Evolutionary conservation across 2,329 filamentous ascomycete species (phyloP).

Genomic region (Aspergillus glaucus): DNA sequence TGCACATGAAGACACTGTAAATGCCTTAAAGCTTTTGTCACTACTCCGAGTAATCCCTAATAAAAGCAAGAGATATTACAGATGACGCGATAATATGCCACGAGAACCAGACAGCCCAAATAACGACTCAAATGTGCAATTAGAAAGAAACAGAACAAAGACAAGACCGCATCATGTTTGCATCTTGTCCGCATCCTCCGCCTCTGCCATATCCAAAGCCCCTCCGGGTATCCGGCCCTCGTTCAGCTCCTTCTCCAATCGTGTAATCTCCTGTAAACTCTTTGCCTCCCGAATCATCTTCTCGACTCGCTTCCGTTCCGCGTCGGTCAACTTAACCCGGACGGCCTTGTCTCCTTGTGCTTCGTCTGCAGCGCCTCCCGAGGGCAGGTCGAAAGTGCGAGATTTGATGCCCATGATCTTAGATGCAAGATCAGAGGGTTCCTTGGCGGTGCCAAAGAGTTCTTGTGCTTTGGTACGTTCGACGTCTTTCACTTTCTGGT

Average conservation of each 20-base stretch:
- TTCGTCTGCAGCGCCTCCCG: slow-evolving; percentile 32
- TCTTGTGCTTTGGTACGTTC: slow-evolving; percentile 71
- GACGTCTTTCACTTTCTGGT: slow-evolving; percentile 78
- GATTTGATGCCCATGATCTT: slow-evolving; percentile 85
- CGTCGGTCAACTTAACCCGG: slow-evolving; percentile 76
- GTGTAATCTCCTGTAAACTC: slow-evolving; percentile 82
- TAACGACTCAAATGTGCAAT: neutral
- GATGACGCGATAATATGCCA: neutral
- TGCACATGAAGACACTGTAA: too few relatives aligned
- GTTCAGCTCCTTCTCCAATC: slow-evolving; percentile 82
- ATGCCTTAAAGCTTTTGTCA: too few relatives aligned
- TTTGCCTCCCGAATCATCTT: slow-evolving; percentile 83
- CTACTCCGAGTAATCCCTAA: neutral
- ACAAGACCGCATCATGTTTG: slow-evolving; percentile 25
- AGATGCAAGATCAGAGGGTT: slow-evolving; percentile 73
- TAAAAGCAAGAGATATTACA: neutral
- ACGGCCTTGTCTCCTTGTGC: slow-evolving; percentile 56
- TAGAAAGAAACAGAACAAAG: slow-evolving; percentile 22
- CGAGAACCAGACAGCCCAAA: neutral
- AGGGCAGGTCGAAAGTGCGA: slow-evolving; percentile 58
- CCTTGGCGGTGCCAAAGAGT: slow-evolving; percentile 71
- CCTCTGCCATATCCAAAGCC: slow-evolving; percentile 34
- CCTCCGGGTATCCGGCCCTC: slow-evolving; percentile 78
- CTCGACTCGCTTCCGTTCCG: slow-evolving; percentile 78
- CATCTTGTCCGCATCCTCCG: slow-evolving; percentile 31